Evolutionary conservation across 1,139 yeast genomes (phyloP).

Genomic region (Scheffersomyces stambukii): DNA sequence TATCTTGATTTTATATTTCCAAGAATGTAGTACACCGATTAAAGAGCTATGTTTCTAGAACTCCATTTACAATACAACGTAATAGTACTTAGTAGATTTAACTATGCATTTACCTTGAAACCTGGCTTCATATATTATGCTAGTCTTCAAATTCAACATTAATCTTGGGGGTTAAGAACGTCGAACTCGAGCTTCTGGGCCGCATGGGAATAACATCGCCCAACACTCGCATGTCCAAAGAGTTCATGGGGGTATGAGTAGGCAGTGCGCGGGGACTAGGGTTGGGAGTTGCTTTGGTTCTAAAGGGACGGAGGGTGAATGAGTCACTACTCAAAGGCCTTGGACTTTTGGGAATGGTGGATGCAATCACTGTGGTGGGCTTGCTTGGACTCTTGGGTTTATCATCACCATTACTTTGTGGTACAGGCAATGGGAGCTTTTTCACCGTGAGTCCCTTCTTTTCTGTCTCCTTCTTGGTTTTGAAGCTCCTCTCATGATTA

Average conservation of each 20-base stretch:
- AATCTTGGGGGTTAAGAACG: slow-evolving; percentile 25
- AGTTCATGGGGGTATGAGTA: slow-evolving; percentile 13
- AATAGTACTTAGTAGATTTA: no score
- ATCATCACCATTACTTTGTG: slow-evolving; percentile 4
- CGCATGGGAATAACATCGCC: slow-evolving; percentile 4
- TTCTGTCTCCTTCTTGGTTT: slow-evolving; percentile 29
- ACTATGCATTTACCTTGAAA: no score
- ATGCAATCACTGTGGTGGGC: not conserved
- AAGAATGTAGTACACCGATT: no score
- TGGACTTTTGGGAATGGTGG: not conserved
- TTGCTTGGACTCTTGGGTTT: not conserved
- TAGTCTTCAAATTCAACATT: slow-evolving; percentile 30
- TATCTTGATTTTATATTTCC: no score
- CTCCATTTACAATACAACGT: no score
- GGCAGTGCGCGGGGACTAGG: slow-evolving; percentile 43
- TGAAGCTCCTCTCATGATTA: slow-evolving; percentile 26
- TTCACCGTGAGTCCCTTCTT: slow-evolving; percentile 24
- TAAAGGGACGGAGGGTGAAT: slow-evolving; percentile 41
- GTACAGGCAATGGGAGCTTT: slow-evolving; percentile 16
- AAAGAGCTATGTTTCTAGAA: no score
- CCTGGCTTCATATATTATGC: no score
- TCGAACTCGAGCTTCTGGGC: slow-evolving; percentile 18
- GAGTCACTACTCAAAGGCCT: slow-evolving; percentile 15
- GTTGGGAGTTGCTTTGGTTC: slow-evolving; percentile 38
- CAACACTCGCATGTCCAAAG: slow-evolving; percentile 8